phyloP scores from a whole-genome alignment of 148 eudicot species.

The Silene latifolia region DNA sequence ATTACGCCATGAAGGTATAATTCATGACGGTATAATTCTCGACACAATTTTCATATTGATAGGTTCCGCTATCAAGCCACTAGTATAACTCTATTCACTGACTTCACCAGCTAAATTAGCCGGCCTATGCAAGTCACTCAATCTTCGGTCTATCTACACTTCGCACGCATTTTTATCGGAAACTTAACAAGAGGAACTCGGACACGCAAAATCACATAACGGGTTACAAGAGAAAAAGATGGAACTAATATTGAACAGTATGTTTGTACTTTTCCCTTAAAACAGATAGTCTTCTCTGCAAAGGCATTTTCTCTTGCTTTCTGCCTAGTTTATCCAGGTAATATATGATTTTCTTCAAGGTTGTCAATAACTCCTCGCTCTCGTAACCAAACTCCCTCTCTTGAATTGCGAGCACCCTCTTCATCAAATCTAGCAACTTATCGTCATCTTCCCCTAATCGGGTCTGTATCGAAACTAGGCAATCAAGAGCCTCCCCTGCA shows the following conservation, averaged over 20 bases:
- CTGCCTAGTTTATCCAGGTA: conserved; percentile 64
- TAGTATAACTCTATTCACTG: no score
- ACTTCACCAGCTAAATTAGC: no score
- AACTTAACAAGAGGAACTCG: not conserved
- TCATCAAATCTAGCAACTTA: conserved; percentile 45
- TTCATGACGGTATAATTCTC: no score
- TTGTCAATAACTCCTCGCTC: conserved; percentile 65
- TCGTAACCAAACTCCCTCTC: conserved; percentile 72
- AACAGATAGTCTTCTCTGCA: conserved; percentile 61
- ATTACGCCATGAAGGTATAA: no score
- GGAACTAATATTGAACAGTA: conserved; percentile 33
- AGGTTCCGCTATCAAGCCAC: no score
- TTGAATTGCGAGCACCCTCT: conserved; percentile 70
- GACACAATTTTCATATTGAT: no score
- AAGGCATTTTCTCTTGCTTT: conserved; percentile 56
- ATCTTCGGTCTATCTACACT: not conserved
- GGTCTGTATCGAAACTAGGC: conserved; percentile 69
- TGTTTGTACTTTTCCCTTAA: conserved; percentile 55
- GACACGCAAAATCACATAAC: not conserved
- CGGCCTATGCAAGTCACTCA: no score
- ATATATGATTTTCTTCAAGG: conserved; percentile 58
- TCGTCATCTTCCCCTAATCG: conserved; percentile 54
- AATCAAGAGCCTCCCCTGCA: conserved; percentile 89
- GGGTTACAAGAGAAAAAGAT: not conserved
- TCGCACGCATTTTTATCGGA: not conserved